Evolutionary conservation across 345 rosid species (phyloP).

Genomic region (Arabis hirsuta): DNA sequence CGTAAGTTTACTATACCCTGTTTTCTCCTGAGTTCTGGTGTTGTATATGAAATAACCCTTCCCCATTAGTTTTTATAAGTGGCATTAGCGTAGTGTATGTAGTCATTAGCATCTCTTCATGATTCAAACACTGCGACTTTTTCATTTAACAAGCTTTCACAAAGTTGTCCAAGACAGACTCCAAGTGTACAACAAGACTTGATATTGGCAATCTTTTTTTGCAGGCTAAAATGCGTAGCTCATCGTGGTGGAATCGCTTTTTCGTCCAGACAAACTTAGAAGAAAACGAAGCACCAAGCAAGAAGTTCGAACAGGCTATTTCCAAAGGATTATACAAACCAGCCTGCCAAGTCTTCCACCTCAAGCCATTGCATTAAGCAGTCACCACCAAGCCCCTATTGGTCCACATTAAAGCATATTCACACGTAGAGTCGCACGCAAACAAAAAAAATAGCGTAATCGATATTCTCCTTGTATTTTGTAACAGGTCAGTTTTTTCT

Average conservation of each 20-base stretch:
- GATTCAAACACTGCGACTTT: not conserved
- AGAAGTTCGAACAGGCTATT: conserved; percentile 72
- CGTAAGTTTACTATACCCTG: conserved; percentile 52
- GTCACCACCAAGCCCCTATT: conserved; percentile 6
- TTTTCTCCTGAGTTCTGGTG: not conserved
- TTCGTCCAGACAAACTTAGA: conserved; percentile 67
- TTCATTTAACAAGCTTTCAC: conserved; percentile 4
- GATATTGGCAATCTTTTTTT: not conserved
- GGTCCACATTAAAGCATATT: conserved; percentile 37
- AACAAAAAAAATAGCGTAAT: conserved; percentile 31
- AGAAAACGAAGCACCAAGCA: conserved; percentile 62
- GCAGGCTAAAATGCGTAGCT: conserved; percentile 77
- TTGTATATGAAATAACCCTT: not conserved
- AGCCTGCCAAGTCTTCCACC: conserved; percentile 91
- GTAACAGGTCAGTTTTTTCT: conserved; percentile 41
- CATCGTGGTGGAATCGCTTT: conserved; percentile 73
- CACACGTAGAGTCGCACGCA: conserved; percentile 40
- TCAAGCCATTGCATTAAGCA: conserved; percentile 64
- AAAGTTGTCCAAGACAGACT: conserved; percentile 15
- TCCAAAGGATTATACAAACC: conserved; percentile 68
- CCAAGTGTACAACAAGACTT: not conserved
- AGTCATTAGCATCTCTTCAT: conserved; percentile 26
- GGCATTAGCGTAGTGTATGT: not conserved
- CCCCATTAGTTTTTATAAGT: not conserved
- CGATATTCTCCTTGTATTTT: conserved; percentile 42